Evolutionary conservation across 345 rosid species (phyloP).

Genomic region (Heritiera littoralis): DNA sequence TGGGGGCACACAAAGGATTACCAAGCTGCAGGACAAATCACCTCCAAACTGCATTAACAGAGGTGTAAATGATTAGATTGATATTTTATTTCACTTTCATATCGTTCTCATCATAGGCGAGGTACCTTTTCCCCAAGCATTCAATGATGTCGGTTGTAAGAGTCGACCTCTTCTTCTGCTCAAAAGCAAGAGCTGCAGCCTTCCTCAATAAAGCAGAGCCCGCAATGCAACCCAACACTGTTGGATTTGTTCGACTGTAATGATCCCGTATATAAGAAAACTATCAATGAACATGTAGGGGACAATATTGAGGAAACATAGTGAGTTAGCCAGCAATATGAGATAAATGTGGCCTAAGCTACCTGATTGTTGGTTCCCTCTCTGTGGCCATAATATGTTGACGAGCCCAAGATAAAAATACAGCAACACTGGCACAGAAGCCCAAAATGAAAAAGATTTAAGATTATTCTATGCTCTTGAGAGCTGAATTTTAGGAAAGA

Average conservation of each 20-base stretch:
- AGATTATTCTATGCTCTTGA: background rate
- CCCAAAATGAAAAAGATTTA: background rate
- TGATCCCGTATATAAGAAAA: background rate
- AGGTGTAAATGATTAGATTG: background rate
- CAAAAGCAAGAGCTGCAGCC: conserved; percentile 80
- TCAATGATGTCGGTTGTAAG: conserved; percentile 81
- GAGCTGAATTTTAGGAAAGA: conserved; percentile 10
- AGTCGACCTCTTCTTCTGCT: conserved; percentile 69
- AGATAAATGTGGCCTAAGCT: conserved; percentile 3
- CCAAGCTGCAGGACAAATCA: conserved; percentile 55
- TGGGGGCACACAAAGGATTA: background rate
- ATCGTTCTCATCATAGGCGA: background rate
- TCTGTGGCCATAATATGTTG: conserved; percentile 36
- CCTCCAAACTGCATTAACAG: conserved; percentile 59
- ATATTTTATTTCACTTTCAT: background rate
- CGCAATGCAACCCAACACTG: conserved; percentile 82
- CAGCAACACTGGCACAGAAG: conserved; percentile 64
- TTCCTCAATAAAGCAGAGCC: conserved; percentile 85
- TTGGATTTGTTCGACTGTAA: conserved; percentile 49
- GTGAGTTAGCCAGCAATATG: background rate
- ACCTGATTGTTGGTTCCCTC: conserved; percentile 46
- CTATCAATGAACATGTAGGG: background rate
- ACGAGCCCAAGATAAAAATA: conserved; percentile 87
- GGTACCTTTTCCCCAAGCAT: conserved; percentile 72
- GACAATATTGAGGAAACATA: background rate